Evolutionary conservation across 108 stramenopile species (phyloP), one percentile per base, ranked within the genome.

Genomic region (Schizochytrium sp.): DNA sequence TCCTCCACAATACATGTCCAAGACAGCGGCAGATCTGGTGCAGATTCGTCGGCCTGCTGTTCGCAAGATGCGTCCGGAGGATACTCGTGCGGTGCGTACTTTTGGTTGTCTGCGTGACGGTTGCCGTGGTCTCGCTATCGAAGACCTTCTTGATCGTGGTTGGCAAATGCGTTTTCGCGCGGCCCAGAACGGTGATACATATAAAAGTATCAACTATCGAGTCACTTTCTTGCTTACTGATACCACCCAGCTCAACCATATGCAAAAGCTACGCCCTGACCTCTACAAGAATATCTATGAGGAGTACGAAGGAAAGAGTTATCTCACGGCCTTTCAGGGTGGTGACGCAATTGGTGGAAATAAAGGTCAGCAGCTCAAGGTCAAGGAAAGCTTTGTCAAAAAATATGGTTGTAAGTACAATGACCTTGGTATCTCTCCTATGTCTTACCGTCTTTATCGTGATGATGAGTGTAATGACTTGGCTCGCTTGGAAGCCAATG

Each of bases 301-400:
- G 47, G 76, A 83, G 3, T 83, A 83, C 76, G 76, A 83, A 53
- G 76, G 76, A 10, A 83, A 83, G 28, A 40, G 76, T 40, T 83
- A 83, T 2, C 76, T 83, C 28, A 83, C 76, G 3, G 76, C 76
- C 50, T 83, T 83, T 53, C 76, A 83, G 28, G 76, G 76, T 42
- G 76, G 76, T 55, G 76, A 83, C 53, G 76, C 76, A 53, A 83
- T 83, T 55, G 76, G 76, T 42, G 76, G 76, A 17, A 83, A 83
- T 53, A 83, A 83, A 40, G 76, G 76, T 10, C 76, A 83, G 76
- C 76, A 83, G 76, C 76, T 83, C 76, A 83, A 83, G 76, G 76
- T 83, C n/a, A 83, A 83, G 76, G 76, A 83, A 3, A 19, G 17
- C 47, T 83, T 83, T 83, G 76, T 83, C 38, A 17, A 53, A 17